A percentile compares a stretch with the other conserved stretches of the same genome.
These are phyloP conservation scores for Blastocystis sp. DNA, from an alignment of 352 stramenopile species.

Conservation along the genomic window DNA sequence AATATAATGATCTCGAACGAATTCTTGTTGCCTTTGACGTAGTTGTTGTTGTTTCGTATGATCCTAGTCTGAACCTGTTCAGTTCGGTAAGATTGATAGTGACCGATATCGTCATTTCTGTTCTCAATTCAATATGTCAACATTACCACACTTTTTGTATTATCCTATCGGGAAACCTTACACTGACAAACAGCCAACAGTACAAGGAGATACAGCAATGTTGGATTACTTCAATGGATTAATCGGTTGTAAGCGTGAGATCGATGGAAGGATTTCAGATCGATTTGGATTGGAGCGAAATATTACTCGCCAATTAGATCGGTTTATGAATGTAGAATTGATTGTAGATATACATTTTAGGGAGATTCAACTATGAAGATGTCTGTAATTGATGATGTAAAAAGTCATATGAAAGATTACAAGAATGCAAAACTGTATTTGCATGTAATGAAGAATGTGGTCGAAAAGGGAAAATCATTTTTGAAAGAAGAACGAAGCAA, in stretches of 20 bases:
- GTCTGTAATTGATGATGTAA: constrained; percentile 4
- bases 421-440: constrained; percentile 37
- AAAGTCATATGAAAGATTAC: constrained; percentile 25
- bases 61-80: constrained; percentile 23
- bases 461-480: constrained; percentile 13
- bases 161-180: constrained; percentile 7
- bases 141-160: constrained; percentile 21
- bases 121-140: constrained; percentile 20
- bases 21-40: constrained; percentile 29
- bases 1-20: constrained; percentile 44
- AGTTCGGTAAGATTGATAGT: constrained; percentile 52
- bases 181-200: constrained; percentile 16
- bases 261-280: constrained; percentile 24
- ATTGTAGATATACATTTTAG: background rate
- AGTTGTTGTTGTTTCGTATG: background rate
- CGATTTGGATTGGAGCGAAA: constrained; percentile 15
- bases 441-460: constrained; percentile 16
- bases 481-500: background rate
- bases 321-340: constrained; percentile 23
- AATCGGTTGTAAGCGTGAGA: background rate
- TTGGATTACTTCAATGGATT: constrained; percentile 42
- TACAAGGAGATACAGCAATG: constrained; percentile 26
- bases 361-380: constrained; percentile 1
- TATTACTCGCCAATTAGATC: constrained; percentile 22
- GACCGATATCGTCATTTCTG: constrained; percentile 23